A percentile compares a stretch with the other conserved stretches of the same genome.
phyloP scores from a whole-genome alignment of 2,329 filamentous ascomycete genomes.

The Colletotrichum horii region DNA sequence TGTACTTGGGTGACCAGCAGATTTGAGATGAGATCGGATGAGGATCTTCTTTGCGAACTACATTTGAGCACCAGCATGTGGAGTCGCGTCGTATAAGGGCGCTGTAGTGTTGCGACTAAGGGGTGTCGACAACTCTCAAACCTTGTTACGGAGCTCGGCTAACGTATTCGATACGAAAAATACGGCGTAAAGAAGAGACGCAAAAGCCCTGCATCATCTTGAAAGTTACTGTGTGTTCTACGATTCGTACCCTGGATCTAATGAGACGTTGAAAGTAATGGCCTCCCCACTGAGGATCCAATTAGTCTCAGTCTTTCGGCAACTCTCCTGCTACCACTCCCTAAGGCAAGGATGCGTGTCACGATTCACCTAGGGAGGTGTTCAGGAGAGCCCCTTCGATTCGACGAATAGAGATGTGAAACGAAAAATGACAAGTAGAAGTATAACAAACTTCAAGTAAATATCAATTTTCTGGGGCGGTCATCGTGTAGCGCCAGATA shows the following conservation, averaged over 20 bases:
- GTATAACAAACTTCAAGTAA: background rate
- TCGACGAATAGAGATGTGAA: background rate
- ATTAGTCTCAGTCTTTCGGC: background rate
- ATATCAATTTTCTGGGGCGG: background rate
- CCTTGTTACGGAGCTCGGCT: background rate
- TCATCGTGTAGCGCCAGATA: background rate
- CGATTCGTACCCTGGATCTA: background rate
- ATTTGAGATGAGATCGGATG: background rate
- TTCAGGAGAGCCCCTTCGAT: background rate
- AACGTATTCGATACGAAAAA: background rate
- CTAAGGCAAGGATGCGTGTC: background rate
- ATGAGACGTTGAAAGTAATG: background rate
- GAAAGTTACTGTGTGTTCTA: background rate
- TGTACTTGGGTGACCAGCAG: background rate
- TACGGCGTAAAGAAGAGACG: background rate
- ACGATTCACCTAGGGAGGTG: background rate
- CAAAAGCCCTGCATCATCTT: background rate
- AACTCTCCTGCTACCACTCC: background rate
- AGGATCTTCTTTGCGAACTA: background rate
- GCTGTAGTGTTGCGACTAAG: background rate
- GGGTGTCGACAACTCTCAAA: background rate
- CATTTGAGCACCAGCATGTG: background rate
- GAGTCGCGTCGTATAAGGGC: background rate
- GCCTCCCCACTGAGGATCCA: background rate
- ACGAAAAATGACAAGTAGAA: background rate